Evolutionary conservation across 164 flowering plant species (phyloP).

Genomic region (Nelumbo lutea): DNA sequence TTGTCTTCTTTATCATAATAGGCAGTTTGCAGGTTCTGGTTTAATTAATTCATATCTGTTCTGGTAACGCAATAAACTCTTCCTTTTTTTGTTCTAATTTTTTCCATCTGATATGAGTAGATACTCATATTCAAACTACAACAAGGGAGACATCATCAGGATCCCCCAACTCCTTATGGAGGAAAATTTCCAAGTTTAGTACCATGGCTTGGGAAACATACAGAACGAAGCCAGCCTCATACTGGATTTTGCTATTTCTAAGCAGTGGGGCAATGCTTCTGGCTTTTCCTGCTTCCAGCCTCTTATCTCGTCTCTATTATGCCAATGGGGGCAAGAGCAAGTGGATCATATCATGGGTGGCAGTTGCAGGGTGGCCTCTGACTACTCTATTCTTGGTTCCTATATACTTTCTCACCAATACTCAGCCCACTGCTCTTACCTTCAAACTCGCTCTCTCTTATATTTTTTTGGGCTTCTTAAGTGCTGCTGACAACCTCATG

Average conservation of each 20-base stretch:
- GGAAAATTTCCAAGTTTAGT: conserved; percentile 22
- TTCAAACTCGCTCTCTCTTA: conserved; percentile 55
- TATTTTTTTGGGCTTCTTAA: conserved; percentile 62
- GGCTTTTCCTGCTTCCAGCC: conserved; percentile 85
- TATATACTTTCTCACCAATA: conserved; percentile 37
- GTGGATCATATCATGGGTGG: conserved; percentile 96
- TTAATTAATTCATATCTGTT: not conserved
- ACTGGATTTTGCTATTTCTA: conserved; percentile 64
- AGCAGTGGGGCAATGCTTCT: conserved; percentile 72
- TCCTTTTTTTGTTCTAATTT: no score
- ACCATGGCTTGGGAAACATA: conserved; percentile 31
- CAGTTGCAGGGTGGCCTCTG: conserved; percentile 93
- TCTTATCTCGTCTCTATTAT: conserved; percentile 78
- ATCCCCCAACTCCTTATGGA: conserved; percentile 20
- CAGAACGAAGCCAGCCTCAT: conserved; percentile 53
- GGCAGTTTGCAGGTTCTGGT: not conserved
- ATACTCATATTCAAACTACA: not conserved
- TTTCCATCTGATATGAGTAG: not conserved
- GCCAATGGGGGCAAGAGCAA: conserved; percentile 81
- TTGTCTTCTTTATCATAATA: no score
- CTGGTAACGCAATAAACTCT: not conserved
- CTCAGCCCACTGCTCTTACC: conserved; percentile 51
- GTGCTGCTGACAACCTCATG: conserved; percentile 89
- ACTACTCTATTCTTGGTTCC: conserved; percentile 53
- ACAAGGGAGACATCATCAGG: conserved; percentile 9